Evolutionary conservation across 495 filamentous ascomycete species (phyloP).

Genomic region (Tuber umbilicatum): DNA sequence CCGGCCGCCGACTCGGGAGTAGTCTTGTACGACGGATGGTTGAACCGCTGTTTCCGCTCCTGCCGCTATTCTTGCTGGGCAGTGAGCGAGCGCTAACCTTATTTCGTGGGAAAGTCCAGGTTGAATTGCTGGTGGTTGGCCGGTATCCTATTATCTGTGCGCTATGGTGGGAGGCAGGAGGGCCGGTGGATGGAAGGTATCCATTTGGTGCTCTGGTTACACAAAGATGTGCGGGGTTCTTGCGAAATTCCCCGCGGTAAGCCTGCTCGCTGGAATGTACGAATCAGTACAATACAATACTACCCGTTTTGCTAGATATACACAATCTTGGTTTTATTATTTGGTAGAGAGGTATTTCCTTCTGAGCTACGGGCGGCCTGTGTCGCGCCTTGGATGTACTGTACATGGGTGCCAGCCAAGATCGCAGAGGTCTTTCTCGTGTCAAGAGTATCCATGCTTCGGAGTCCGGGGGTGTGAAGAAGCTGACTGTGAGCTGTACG

Average conservation of each 20-base stretch:
- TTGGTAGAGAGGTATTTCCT: not conserved
- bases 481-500: not conserved
- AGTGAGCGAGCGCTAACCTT: not conserved
- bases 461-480: not conserved
- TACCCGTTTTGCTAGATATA: too few species aligned
- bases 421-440: not conserved
- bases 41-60: not conserved
- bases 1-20: not conserved
- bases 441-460: not conserved
- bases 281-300: too few species aligned
- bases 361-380: not conserved
- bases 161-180: not conserved
- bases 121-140: not conserved
- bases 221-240: not conserved
- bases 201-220: not conserved
- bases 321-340: too few species aligned
- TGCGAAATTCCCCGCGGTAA: not conserved
- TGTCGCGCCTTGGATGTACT: not conserved
- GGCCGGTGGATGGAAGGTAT: too few species aligned
- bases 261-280: not conserved
- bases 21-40: not conserved
- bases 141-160: not conserved
- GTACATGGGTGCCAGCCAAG: too few species aligned
- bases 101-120: not conserved
- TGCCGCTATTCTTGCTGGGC: not conserved